These are phyloP conservation scores for Orbilia quercus DNA, from an alignment of 2,329 filamentous ascomycete species.

Conservation along the genomic window DNA sequence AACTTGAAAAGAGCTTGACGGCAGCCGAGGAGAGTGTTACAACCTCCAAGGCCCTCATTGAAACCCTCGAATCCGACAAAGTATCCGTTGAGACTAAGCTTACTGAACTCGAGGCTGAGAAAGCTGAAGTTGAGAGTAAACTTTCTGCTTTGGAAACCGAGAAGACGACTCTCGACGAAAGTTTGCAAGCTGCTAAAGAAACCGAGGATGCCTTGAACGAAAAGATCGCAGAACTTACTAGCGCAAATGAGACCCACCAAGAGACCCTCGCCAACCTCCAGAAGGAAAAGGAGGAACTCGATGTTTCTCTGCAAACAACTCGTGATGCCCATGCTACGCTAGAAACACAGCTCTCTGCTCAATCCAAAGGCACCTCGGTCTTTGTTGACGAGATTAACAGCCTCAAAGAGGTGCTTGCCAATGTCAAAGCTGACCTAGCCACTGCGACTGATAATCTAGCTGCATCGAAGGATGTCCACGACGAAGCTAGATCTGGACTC, in stretches of 20 bases:
- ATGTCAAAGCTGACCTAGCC: constrained; percentile 30
- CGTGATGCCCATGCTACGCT: constrained; percentile 52
- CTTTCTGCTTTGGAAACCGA: constrained; percentile 20
- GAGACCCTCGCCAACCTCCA: constrained; percentile 20
- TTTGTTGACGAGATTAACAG: constrained; percentile 50
- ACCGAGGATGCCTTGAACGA: constrained; percentile 21
- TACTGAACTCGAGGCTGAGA: constrained; percentile 35
- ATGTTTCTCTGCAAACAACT: constrained; percentile 33
- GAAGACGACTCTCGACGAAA: constrained; percentile 20
- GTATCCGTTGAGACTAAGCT: constrained; percentile 38
- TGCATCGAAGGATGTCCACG: constrained; percentile 14
- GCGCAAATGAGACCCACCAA: constrained; percentile 27
- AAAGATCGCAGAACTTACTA: constrained; percentile 36
- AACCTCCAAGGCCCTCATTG: constrained; percentile 25
- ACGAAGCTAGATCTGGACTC: constrained; percentile 21
- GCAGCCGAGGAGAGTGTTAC: constrained; percentile 35
- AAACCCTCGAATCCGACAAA: constrained; percentile 35
- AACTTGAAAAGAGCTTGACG: constrained; percentile 25
- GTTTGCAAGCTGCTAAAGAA: constrained; percentile 30
- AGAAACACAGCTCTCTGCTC: constrained; percentile 51
- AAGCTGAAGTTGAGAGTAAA: constrained; percentile 18
- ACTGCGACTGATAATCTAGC: constrained; percentile 21
- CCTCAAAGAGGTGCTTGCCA: constrained; percentile 44
- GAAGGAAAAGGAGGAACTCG: constrained; percentile 47
- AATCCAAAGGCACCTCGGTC: constrained; percentile 38